Evolutionary conservation across 2,329 filamentous ascomycete species (phyloP).

Genomic region (Aspergillus caelatus): DNA sequence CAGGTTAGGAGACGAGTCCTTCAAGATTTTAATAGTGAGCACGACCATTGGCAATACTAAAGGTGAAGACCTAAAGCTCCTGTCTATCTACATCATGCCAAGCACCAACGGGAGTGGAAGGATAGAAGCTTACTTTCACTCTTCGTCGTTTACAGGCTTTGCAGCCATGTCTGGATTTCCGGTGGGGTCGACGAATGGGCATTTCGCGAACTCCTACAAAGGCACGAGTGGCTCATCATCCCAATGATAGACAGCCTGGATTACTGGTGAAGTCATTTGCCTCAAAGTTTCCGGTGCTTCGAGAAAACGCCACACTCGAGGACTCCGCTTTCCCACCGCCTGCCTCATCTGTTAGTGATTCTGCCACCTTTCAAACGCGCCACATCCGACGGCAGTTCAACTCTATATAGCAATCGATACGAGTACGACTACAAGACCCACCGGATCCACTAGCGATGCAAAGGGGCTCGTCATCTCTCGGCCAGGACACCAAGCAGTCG

Average conservation of each 20-base stretch:
- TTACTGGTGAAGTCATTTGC: background rate
- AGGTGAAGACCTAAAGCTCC: background rate
- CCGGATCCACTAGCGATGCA: background rate
- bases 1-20: background rate
- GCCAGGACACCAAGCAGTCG: background rate
- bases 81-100: background rate
- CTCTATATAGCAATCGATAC: background rate
- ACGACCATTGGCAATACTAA: background rate
- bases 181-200: slow-evolving; percentile 11
- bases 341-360: rapidly evolving
- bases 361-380: background rate
- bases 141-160: slow-evolving; percentile 25
- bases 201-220: background rate
- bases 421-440: background rate
- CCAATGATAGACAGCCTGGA: background rate
- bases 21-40: background rate
- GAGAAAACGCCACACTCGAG: background rate
- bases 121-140: slow-evolving; percentile 22
- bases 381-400: background rate
- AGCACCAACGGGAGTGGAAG: background rate
- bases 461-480: background rate
- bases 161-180: slow-evolving; percentile 29
- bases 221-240: background rate
- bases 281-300: background rate
- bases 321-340: background rate